A percentile compares a stretch with the other conserved stretches of the same genome.
Evolutionary conservation across 176 grass and related monocot genomes (phyloP).

Genomic region (Oryza coarctata): DNA sequence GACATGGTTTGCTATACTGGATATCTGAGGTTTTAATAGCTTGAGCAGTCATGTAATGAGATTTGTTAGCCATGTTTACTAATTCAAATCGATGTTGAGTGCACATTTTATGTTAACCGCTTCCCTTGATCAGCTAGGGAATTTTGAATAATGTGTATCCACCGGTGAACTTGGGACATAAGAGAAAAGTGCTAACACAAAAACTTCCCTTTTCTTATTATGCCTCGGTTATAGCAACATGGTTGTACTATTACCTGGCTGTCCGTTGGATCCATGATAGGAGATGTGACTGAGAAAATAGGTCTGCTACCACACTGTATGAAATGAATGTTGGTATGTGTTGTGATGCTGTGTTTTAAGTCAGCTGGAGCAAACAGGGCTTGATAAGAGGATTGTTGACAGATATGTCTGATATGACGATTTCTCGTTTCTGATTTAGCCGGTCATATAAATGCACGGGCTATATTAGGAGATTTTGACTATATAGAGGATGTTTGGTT

Average conservation of each 20-base stretch:
- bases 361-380: background rate
- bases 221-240: background rate
- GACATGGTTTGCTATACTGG: background rate
- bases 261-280: background rate
- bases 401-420: background rate
- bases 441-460: too few relatives aligned
- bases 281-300: background rate
- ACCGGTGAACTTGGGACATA: background rate
- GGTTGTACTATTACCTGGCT: background rate
- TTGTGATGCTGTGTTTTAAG: background rate
- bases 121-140: background rate
- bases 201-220: background rate
- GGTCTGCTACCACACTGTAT: background rate
- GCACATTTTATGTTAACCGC: constrained; percentile 25
- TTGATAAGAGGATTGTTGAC: background rate
- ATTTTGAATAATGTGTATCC: constrained; percentile 14
- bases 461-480: too few relatives aligned
- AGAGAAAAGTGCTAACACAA: background rate
- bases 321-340: background rate
- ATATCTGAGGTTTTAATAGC: constrained; percentile 13
- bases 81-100: constrained; percentile 4
- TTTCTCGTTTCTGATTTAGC: background rate
- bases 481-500: too few relatives aligned
- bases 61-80: background rate
- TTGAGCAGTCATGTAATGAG: constrained; percentile 20